phyloP scores from a whole-genome alignment of 2,329 filamentous ascomycete species.

The Trichoderma endophyticum region DNA sequence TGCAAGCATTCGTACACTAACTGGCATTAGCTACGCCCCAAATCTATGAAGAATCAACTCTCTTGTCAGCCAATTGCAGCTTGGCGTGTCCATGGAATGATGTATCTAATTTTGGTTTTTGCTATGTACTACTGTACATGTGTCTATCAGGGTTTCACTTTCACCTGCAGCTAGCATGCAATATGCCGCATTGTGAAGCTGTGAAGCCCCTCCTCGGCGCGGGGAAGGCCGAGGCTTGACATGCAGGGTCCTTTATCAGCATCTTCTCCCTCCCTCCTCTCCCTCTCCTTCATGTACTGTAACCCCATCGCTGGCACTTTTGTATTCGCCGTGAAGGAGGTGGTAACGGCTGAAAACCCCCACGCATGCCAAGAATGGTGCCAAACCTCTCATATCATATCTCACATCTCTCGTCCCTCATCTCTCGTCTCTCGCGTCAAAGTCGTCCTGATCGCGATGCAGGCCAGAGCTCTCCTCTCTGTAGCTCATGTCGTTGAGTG shows the following conservation, averaged over 20 bases:
- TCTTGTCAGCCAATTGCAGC: not conserved
- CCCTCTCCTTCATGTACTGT: not conserved
- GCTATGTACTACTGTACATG: not conserved
- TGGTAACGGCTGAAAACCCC: not conserved
- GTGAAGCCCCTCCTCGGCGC: not conserved
- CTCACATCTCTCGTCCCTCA: not conserved
- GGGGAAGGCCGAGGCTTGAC: not conserved
- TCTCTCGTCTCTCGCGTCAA: not conserved
- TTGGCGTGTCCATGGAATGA: not conserved
- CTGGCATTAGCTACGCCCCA: not conserved
- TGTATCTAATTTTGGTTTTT: not conserved
- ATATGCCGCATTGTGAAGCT: not conserved
- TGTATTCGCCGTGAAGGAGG: not conserved
- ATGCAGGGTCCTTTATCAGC: not conserved
- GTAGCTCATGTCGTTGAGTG: not conserved
- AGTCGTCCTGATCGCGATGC: not conserved
- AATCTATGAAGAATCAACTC: not conserved
- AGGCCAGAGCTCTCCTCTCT: not conserved
- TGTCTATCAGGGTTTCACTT: not conserved
- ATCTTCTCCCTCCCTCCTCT: not conserved
- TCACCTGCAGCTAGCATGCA: not conserved
- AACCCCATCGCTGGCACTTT: not conserved
- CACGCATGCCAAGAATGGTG: not conserved
- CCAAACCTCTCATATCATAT: not conserved
- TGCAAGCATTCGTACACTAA: not conserved